Evolutionary conservation across 306 rosid species (phyloP).

Genomic region (Fagus crenata): DNA sequence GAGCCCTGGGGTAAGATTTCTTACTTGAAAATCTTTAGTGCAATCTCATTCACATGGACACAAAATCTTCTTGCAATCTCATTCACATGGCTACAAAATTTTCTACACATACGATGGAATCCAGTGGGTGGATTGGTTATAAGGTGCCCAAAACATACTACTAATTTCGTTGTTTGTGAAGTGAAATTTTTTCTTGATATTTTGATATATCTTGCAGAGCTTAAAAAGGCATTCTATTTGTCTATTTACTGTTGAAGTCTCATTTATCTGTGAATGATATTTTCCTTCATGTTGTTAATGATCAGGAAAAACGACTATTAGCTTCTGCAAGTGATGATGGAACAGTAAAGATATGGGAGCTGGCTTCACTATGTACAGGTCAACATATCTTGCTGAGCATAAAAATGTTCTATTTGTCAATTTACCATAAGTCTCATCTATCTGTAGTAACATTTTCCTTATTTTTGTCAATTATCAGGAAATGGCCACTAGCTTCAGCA

Average conservation of each 20-base stretch:
- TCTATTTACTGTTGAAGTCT: not conserved
- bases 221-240: not conserved
- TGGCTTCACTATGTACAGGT: not conserved
- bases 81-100: no score
- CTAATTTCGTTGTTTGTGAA: not conserved
- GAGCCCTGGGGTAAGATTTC: constrained; percentile 85
- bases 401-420: not conserved
- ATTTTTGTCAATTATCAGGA: constrained; percentile 49
- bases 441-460: constrained; percentile 1
- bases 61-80: not conserved
- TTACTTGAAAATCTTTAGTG: not conserved
- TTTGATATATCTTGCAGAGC: not conserved
- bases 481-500: constrained; percentile 74
- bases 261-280: not conserved
- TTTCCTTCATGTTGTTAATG: not conserved
- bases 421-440: not conserved
- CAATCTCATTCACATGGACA: not conserved
- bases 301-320: constrained; percentile 5
- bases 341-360: constrained; percentile 5
- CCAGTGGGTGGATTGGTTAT: not conserved
- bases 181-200: not conserved
- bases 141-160: not conserved
- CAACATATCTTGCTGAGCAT: not conserved
- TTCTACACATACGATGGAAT: not conserved
- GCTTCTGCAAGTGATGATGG: constrained; percentile 19